Base-by-base conservation (phyloP, 352 stramenopile species). In the Globisporangium barbulae region DNA sequence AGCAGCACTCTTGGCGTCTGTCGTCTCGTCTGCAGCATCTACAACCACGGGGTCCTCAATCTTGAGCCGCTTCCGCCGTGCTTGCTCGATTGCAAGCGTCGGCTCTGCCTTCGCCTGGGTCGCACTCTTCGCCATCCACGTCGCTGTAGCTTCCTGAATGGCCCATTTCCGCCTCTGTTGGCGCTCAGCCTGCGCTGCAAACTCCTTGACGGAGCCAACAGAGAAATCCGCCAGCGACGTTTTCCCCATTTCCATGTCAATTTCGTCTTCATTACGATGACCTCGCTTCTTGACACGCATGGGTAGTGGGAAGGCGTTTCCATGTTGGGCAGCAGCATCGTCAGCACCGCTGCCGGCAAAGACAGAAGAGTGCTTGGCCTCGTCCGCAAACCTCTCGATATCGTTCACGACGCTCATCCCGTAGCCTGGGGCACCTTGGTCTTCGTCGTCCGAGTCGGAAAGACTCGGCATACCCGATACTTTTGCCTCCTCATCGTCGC, bases 21-120 rank as follows among this genome's bases (percentile, higher is more conserved):
- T 15, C 8, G 44, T 39, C 25, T 8, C 5, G 3, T 17, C 31
- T 0, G 1, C 21, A 47, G 2, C 10, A 4, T 48, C 13, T 12
- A 41, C 31, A 52, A 15, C 30, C 31, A 21, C 25, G 15, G 25
- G 22, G 19, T 59, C 25, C 21, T 64, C 56, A 21, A 59, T 37
- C 55, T 67, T 71, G 17, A 85, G 64, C n/a, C 67, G 55, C 31
- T 67, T 59, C 22, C 44, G 49, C 7, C 79, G 75, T 2, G 73
- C 61, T 48, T 67, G 74, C 39, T 88, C 74, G 37, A 84, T 86
- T 17, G 70, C 75, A 13, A 86, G 72, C 21, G 72, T 63, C 4
- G 78, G 72, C 47, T 89, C 78, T 17, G 76, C 55, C 39, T 78
- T 79, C 7, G 69, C 66, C 47, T 69, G 56, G 44, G 79, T 65